Evolutionary conservation across 2,329 filamentous ascomycete genomes (phyloP).

Genomic region (Leptoxyphium fumago): DNA sequence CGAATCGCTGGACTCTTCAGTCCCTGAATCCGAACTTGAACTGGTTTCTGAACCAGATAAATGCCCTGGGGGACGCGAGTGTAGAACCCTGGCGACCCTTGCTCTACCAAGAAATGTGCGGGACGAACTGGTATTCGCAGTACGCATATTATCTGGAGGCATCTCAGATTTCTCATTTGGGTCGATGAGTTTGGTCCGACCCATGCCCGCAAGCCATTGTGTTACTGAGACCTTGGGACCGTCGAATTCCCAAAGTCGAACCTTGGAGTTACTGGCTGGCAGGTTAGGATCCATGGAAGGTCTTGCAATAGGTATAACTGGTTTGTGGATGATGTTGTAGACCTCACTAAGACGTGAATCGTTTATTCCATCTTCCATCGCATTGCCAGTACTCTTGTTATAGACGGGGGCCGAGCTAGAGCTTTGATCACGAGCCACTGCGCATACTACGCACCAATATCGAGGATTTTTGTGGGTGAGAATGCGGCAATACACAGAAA

Average conservation of each 20-base stretch:
- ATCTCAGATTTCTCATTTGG: neutral
- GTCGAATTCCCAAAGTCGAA: neutral
- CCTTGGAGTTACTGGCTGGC: neutral
- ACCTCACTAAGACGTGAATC: no score
- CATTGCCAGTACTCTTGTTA: no score
- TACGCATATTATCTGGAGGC: neutral
- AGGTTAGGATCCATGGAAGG: neutral
- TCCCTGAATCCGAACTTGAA: neutral
- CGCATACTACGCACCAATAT: neutral
- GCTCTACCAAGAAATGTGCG: neutral
- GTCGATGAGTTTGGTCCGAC: neutral
- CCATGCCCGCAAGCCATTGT: neutral
- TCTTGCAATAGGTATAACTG: no score
- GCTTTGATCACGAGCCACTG: neutral
- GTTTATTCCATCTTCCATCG: no score
- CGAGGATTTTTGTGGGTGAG: neutral
- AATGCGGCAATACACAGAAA: neutral
- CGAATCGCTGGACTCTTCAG: no score
- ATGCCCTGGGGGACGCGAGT: neutral
- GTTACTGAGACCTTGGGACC: neutral
- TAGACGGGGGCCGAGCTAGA: no score
- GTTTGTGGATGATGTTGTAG: no score
- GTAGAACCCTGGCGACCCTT: neutral
- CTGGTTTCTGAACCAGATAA: neutral
- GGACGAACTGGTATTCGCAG: neutral